Evolutionary conservation across 1,284 basidiomycete genomes (phyloP).

Genomic region (Sporisorium scitamineum): DNA sequence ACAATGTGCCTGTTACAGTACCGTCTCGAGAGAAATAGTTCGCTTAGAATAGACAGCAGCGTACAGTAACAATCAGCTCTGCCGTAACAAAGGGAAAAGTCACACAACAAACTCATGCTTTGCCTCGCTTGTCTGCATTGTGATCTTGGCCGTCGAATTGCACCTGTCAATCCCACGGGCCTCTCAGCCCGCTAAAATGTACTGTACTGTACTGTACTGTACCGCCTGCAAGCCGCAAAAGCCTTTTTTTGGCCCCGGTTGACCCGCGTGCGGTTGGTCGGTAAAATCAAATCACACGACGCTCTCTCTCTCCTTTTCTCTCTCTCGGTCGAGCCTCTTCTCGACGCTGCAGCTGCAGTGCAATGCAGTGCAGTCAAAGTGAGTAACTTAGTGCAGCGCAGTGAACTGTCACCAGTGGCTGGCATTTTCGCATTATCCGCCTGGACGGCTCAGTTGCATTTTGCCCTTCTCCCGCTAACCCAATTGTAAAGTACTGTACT

Average conservation of each 20-base stretch:
- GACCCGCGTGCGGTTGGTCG: background rate
- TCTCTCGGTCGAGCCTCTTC: background rate
- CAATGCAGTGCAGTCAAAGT: background rate
- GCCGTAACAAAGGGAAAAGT: no score
- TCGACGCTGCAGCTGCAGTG: constrained; percentile 1
- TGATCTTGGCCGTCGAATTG: background rate
- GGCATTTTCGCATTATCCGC: no score
- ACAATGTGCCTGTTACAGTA: no score
- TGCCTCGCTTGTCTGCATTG: background rate
- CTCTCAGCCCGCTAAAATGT: no score
- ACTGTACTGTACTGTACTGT: no score
- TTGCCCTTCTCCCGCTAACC: no score
- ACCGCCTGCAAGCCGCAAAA: background rate
- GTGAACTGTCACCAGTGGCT: no score
- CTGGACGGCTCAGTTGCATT: no score
- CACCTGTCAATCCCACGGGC: background rate
- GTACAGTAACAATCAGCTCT: background rate
- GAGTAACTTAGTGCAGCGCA: no score
- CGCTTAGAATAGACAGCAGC: background rate
- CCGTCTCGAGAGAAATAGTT: background rate
- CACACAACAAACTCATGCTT: background rate
- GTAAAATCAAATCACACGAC: background rate
- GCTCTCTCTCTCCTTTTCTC: no score
- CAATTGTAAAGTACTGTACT: no score
- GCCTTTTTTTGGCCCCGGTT: background rate